Base-by-base conservation (phyloP, 1,139 yeast species). In the Debaryomyces sp. region DNA sequence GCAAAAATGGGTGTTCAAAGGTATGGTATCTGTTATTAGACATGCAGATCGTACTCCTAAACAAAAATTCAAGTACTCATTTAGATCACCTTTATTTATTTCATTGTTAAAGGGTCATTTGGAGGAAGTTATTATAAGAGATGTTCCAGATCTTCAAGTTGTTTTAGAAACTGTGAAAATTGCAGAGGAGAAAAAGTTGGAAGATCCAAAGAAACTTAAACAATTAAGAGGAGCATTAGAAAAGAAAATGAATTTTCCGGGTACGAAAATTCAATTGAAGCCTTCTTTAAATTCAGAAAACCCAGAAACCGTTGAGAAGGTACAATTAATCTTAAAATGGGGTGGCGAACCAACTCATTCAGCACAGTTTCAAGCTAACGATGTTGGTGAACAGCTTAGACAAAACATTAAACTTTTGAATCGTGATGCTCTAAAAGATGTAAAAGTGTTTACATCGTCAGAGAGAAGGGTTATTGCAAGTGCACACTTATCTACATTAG, bases 331-430 rank as follows among this genome's bases (percentile, higher is more conserved):
- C 54, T 76, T 94, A 59, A 95, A 95, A 66, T 95, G 99, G 99
- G 99, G 99, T 59, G 99, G 99, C 55, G 99, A 95, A 67, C 97
- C 99, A 8, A 95, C 99, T 1, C 99, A 95, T 66, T 91, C 98
- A 8, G 98, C 99, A 1, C 81, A 87, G 51, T 89, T 90, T 65
- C 99, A 95, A 71, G 96, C 97, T 1, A 80, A 86, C 27, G 99
- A 95, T 68, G 82, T 94, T 21, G 99, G 99, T 47, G 98, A 94
- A 59, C 97, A 92, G 68, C 81, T 88, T 71, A 84, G 99, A 60
- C 97, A 94, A 66, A 96, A 95, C 63, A 80, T 92, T 60, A 85
- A 89, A 63, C 77, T 95, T 50, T 77, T 95, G 61, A 95, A 95
- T 67, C 84, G 89, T 56, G 88, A 86, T 44, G 91, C 96, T 7